Conservation (phyloP, 495 filamentous ascomycete species). For the Xylaria flabelliformis region DNA sequence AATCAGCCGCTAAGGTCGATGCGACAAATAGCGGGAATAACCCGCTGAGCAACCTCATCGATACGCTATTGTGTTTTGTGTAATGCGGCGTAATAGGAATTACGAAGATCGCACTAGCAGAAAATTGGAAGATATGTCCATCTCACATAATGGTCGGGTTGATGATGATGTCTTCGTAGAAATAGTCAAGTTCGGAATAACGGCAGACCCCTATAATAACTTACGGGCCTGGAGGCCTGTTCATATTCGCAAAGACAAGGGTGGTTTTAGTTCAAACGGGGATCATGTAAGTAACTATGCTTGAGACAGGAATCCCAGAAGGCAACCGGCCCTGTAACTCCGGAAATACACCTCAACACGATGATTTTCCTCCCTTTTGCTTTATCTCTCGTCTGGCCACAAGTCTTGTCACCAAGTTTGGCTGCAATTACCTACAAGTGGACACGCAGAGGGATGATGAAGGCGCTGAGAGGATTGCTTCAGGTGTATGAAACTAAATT, state of each 20-base stretch:
- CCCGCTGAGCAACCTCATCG: conserved; percentile 35
- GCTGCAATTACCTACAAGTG: not conserved
- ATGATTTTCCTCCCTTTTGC: not conserved
- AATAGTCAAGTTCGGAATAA: not conserved
- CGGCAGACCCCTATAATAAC: conserved; percentile 19
- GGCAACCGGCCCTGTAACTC: conserved; percentile 26
- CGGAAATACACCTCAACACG: conserved; percentile 8
- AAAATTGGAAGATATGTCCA: not conserved
- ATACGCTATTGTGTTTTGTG: not conserved
- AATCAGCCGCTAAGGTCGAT: conserved; percentile 42
- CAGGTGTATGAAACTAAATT: not conserved
- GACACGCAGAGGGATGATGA: not conserved
- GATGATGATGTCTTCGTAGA: conserved; percentile 1
- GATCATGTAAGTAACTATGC: conserved; percentile 6
- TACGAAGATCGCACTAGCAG: not conserved
- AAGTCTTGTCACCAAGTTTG: not conserved
- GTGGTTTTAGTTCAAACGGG: conserved; percentile 1
- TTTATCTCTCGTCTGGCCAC: not conserved
- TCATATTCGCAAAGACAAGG: conserved; percentile 9
- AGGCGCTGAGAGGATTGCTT: not conserved
- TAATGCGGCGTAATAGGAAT: not conserved
- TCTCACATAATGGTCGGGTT: not conserved
- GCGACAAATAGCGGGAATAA: conserved; percentile 34
- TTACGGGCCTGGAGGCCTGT: conserved; percentile 8
- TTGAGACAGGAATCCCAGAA: conserved; percentile 17